Percentiles rank a stretch among this genome's conserved stretches.
phyloP scores from a whole-genome alignment of 2,329 filamentous ascomycete genomes.

The Aspergillus tamarii region DNA sequence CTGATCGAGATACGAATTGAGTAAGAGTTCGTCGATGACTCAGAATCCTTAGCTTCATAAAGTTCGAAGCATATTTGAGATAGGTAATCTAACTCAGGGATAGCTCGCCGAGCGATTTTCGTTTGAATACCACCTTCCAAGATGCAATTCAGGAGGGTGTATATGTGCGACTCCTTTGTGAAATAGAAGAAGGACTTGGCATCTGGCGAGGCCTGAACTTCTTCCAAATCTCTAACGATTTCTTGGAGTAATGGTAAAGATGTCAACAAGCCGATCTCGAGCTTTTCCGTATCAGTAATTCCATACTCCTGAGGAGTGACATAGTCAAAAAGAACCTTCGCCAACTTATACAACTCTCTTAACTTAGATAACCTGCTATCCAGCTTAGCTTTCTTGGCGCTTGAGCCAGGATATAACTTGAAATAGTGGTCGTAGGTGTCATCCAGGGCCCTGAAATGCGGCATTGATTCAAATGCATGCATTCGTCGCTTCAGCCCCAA shows the following conservation, averaged over 20 bases:
- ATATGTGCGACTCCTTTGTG: constrained; percentile 98
- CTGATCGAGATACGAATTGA: constrained; percentile 95
- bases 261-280: constrained; percentile 96
- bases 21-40: constrained; percentile 81
- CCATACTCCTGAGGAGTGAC: constrained; percentile 98
- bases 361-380: constrained; percentile 86
- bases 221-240: constrained; percentile 94
- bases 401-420: constrained; percentile 80
- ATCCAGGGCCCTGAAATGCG: constrained; percentile 51
- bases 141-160: constrained; percentile 96
- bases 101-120: constrained; percentile 92
- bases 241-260: constrained; percentile 92
- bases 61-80: constrained; percentile 98
- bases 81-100: constrained; percentile 95
- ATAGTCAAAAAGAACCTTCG: constrained; percentile 96
- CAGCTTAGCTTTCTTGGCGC: constrained; percentile 74
- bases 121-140: constrained; percentile 95
- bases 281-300: constrained; percentile 91
- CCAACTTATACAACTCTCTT: constrained; percentile 87
- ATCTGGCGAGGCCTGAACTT: constrained; percentile 91
- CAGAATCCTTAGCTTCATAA: constrained; percentile 88
- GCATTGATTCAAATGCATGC: constrained; percentile 48
- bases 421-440: constrained; percentile 75
- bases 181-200: constrained; percentile 99
- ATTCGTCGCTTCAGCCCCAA: constrained; percentile 57